phyloP scores from a whole-genome alignment of 306 rosid species.

The Quercus ilex region DNA sequence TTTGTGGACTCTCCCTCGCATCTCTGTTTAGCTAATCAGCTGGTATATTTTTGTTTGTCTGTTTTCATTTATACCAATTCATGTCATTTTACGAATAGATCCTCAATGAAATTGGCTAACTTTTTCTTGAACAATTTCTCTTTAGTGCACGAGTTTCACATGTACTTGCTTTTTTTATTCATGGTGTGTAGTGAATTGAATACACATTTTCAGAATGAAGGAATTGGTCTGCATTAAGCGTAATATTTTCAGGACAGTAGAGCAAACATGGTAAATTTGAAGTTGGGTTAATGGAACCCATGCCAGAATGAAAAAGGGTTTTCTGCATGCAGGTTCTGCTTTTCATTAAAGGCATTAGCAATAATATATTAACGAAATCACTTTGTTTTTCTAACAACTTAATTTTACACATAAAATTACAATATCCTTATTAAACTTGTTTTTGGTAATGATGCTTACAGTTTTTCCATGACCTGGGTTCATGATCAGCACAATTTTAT shows the following conservation, averaged over 20 bases:
- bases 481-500: neutral
- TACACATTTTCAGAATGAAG: neutral
- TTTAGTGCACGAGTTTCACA: neutral
- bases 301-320: neutral
- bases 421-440: neutral
- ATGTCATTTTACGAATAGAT: neutral
- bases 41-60: conserved; percentile 13
- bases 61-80: neutral
- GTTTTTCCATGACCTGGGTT: neutral
- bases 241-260: neutral
- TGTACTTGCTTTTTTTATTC: neutral
- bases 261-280: neutral
- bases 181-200: neutral
- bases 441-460: neutral
- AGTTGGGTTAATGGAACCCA: neutral
- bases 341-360: conserved; percentile 1
- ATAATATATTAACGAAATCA: neutral
- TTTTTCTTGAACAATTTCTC: neutral
- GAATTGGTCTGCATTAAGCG: neutral
- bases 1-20: conserved; percentile 56
- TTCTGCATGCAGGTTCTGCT: neutral
- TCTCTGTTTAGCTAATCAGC: conserved; percentile 9
- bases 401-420: neutral
- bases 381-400: neutral
- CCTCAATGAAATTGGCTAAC: neutral